Conservation (phyloP, 2,329 filamentous ascomycete genomes). For the Pseudogymnoascus sp. region DNA sequence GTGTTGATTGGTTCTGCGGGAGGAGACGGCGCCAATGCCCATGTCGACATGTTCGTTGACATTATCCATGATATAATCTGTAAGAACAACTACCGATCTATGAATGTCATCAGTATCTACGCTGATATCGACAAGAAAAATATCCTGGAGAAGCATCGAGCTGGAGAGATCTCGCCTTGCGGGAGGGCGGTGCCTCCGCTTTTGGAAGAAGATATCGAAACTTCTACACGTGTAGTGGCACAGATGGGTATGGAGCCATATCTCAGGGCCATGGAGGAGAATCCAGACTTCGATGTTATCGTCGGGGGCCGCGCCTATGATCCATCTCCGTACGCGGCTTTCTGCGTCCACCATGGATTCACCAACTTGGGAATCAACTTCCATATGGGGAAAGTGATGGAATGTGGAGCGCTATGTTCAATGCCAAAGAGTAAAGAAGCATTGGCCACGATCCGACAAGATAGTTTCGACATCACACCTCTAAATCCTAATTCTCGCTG, state of each 20-base stretch:
- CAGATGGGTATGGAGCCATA: slow-evolving; percentile 40
- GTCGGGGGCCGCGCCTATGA: slow-evolving; percentile 32
- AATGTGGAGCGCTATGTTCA: slow-evolving; percentile 39
- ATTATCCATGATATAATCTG: slow-evolving; percentile 31
- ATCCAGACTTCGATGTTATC: slow-evolving; percentile 35
- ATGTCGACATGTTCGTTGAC: slow-evolving; percentile 33
- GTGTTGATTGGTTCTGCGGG: slow-evolving; percentile 39
- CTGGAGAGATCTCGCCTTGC: slow-evolving; percentile 29
- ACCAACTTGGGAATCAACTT: slow-evolving; percentile 11
- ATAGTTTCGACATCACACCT: slow-evolving; percentile 40
- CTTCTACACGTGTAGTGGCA: slow-evolving; percentile 32
- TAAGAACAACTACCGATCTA: slow-evolving; percentile 5
- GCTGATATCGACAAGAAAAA: slow-evolving; percentile 31
- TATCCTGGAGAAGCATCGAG: slow-evolving; percentile 25
- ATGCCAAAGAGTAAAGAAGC: slow-evolving; percentile 31
- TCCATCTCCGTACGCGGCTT: slow-evolving; percentile 33
- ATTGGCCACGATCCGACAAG: slow-evolving; percentile 27
- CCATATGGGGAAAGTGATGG: slow-evolving; percentile 50
- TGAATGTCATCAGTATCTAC: slow-evolving; percentile 31
- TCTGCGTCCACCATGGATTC: slow-evolving; percentile 27
- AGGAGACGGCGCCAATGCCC: slow-evolving; percentile 39
- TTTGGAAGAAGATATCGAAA: slow-evolving; percentile 31
- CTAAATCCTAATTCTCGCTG: slow-evolving; percentile 33
- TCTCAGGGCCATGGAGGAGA: slow-evolving; percentile 25
- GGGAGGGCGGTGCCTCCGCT: slow-evolving; percentile 35